These are phyloP conservation scores for Pyrus pyrifolia DNA, from an alignment of 306 rosid genomes.

Conservation along the genomic window DNA sequence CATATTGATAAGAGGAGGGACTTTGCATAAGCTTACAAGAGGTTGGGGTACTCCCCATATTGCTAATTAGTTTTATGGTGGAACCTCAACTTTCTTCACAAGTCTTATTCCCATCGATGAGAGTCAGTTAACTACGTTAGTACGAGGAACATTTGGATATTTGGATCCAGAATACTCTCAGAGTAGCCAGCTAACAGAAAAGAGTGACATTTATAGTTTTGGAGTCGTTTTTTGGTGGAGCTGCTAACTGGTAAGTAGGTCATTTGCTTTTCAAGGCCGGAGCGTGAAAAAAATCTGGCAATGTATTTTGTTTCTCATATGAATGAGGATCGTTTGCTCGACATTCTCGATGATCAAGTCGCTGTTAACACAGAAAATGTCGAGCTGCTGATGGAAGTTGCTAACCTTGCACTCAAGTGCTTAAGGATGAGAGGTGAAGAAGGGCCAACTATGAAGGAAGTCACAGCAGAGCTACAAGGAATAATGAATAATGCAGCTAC, in stretches of 20 bases:
- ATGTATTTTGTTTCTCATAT: not conserved
- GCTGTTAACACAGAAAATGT: not conserved
- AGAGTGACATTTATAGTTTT: not conserved
- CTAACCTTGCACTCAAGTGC: not conserved
- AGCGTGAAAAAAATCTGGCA: not conserved
- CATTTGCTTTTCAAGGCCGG: not conserved
- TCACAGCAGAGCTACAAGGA: not conserved
- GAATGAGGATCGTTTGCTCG: not conserved
- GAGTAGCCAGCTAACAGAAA: not conserved
- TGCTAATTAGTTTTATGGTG: too few species aligned
- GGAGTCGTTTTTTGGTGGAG: not conserved
- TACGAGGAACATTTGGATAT: not conserved
- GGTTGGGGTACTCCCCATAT: too few species aligned
- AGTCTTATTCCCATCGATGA: too few species aligned
- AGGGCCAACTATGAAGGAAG: not conserved
- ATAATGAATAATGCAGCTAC: not conserved
- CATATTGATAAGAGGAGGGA: too few species aligned
- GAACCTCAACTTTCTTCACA: too few species aligned
- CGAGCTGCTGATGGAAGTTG: not conserved
- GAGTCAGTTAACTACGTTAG: not conserved
- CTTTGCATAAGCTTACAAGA: too few species aligned
- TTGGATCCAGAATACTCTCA: not conserved
- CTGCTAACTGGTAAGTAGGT: not conserved
- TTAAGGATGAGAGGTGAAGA: not conserved
- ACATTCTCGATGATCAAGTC: not conserved